A percentile compares a stretch with the other conserved stretches of the same genome.
Conservation (phyloP, 257 asterid species). For the Solanum ossicruentum region DNA sequence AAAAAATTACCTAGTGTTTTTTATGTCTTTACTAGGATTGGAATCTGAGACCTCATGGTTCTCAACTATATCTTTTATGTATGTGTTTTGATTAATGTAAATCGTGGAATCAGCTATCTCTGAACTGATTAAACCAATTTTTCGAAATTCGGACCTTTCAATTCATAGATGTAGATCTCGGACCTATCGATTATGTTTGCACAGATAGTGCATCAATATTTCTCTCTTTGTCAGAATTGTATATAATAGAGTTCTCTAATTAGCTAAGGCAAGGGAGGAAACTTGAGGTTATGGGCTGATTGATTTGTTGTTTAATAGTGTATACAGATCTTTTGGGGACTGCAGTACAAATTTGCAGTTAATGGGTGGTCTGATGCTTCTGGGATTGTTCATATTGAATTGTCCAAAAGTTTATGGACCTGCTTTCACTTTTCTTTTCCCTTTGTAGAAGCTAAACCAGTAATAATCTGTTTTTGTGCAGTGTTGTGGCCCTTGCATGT, state of each 20-base stretch:
- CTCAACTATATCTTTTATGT: background rate
- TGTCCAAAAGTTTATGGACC: background rate
- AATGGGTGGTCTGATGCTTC: background rate
- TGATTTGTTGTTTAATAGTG: background rate
- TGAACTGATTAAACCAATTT: too few relatives aligned
- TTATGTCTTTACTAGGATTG: too few relatives aligned
- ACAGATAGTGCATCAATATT: background rate
- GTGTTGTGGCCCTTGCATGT: slow-evolving; percentile 87
- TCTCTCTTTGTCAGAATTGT: background rate
- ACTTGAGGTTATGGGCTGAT: background rate
- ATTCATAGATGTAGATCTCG: too few relatives aligned
- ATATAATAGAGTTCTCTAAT: background rate
- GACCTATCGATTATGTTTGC: background rate
- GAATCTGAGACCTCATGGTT: too few relatives aligned
- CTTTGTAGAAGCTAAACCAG: background rate
- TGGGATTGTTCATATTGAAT: background rate
- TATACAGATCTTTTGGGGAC: background rate
- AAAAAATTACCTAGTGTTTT: too few relatives aligned
- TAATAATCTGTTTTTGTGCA: slow-evolving; percentile 5
- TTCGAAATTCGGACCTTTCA: too few relatives aligned
- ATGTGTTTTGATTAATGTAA: background rate
- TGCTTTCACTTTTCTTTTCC: background rate
- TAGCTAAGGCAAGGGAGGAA: background rate
- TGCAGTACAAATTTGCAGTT: background rate
- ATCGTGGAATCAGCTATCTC: background rate